These are phyloP conservation scores for Rhodotorula mucilaginosa DNA, from an alignment of 1,284 basidiomycete species.

Conservation along the genomic window DNA sequence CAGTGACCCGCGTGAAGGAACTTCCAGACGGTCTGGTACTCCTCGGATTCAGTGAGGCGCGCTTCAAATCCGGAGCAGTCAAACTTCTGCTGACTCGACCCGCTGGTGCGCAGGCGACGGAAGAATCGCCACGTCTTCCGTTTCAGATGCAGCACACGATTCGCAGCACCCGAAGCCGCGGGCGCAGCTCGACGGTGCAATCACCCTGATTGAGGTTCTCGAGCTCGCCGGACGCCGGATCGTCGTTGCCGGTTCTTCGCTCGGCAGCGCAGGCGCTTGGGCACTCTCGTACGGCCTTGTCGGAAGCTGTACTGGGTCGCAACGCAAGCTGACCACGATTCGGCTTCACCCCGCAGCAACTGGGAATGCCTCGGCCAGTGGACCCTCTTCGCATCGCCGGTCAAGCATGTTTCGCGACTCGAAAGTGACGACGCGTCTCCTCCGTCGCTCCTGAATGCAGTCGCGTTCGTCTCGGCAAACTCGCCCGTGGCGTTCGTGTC, in stretches of 20 bases:
- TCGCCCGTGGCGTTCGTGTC: slow-evolving; percentile 33
- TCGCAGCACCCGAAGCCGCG: neutral
- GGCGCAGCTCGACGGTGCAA: slow-evolving; percentile 15
- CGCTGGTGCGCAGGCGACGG: neutral
- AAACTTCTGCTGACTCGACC: neutral
- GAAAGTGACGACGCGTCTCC: slow-evolving; percentile 33
- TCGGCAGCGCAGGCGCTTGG: slow-evolving; percentile 73
- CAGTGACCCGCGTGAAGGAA: slow-evolving; percentile 4
- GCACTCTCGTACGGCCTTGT: slow-evolving; percentile 54
- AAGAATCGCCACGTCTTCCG: neutral
- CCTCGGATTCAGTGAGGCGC: slow-evolving; percentile 13
- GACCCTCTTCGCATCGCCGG: slow-evolving; percentile 65
- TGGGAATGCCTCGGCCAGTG: slow-evolving; percentile 65
- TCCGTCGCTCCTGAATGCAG: slow-evolving; percentile 6
- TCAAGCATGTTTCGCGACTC: slow-evolving; percentile 62
- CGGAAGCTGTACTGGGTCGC: neutral
- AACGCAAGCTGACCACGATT: neutral
- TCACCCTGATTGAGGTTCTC: slow-evolving; percentile 23
- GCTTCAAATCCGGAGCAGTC: no score
- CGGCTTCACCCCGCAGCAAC: slow-evolving; percentile 52
- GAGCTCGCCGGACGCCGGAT: slow-evolving; percentile 39
- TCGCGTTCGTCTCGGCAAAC: slow-evolving; percentile 33
- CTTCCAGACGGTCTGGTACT: neutral
- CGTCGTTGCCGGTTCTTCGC: slow-evolving; percentile 67
- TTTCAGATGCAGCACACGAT: no score